phyloP scores from a whole-genome alignment of 805 yeast genomes.

The Teunomyces pallodes region DNA sequence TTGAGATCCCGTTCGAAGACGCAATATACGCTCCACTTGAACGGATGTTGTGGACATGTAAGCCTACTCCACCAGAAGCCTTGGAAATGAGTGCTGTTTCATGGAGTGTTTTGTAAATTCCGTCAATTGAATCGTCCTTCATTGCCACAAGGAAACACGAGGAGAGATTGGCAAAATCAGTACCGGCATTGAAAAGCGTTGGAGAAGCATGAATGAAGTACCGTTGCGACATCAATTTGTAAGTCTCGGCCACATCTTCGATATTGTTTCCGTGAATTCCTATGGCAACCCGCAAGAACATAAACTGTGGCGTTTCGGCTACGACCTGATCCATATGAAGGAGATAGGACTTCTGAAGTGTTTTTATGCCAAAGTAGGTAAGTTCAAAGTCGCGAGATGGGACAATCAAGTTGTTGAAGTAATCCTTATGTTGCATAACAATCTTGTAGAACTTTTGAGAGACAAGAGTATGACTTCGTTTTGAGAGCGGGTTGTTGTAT shows the following conservation, averaged over 20 bases:
- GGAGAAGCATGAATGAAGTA: conserved; percentile 95
- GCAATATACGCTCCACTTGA: conserved; percentile 84
- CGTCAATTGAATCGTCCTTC: conserved; percentile 94
- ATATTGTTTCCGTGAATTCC: conserved; percentile 81
- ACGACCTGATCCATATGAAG: conserved; percentile 49
- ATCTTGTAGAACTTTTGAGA: conserved; percentile 62
- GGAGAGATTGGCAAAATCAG: conserved; percentile 79
- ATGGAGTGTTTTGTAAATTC: conserved; percentile 86
- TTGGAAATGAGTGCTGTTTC: conserved; percentile 88
- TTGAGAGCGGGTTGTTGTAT: conserved; percentile 10
- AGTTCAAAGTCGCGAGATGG: conserved; percentile 75
- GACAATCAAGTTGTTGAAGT: conserved; percentile 69
- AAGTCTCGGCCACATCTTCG: conserved; percentile 71
- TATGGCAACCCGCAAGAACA: conserved; percentile 86
- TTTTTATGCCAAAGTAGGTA: conserved; percentile 87
- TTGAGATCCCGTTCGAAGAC: conserved; percentile 89
- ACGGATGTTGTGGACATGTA: conserved; percentile 84
- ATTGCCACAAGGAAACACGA: conserved; percentile 90
- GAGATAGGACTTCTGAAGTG: conserved; percentile 85
- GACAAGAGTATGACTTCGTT: conserved; percentile 39
- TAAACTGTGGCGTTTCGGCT: conserved; percentile 90
- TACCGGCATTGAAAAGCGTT: conserved; percentile 90
- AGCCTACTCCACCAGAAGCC: conserved; percentile 94
- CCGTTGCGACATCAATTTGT: conserved; percentile 80
- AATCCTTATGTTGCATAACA: conserved; percentile 62